These are phyloP conservation scores for Melanomma pulvis-pyrius DNA, from an alignment of 495 filamentous ascomycete species.

Conservation along the genomic window DNA sequence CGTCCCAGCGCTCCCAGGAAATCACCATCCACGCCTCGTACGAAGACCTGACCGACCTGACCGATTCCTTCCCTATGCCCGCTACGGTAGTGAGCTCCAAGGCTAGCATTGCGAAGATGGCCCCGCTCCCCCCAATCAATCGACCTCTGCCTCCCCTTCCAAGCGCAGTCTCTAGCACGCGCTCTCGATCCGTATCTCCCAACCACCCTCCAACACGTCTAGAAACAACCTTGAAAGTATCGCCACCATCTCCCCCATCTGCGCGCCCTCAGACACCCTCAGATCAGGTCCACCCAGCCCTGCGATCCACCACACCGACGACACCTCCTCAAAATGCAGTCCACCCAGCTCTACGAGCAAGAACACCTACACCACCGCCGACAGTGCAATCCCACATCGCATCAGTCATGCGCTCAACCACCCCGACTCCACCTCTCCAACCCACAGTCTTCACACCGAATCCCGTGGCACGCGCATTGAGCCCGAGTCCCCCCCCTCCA, in stretches of 20 bases:
- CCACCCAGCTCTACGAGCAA: conserved; percentile 2
- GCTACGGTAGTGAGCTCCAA: conserved; percentile 1
- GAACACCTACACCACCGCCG: not conserved
- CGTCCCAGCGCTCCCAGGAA: conserved; percentile 14
- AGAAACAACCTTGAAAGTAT: not conserved
- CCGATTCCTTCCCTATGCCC: conserved; percentile 12
- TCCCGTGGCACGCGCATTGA: not conserved
- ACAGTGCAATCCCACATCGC: not conserved
- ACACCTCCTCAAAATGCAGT: not conserved
- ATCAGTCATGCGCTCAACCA: not conserved
- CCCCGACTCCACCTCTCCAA: not conserved
- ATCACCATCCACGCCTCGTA: conserved; percentile 31
- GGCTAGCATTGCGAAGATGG: not conserved
- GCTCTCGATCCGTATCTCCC: conserved; percentile 2
- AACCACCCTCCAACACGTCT: not conserved
- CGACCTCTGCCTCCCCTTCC: conserved; percentile 28
- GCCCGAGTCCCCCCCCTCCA: not conserved
- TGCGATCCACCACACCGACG: not conserved
- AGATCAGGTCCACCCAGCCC: conserved; percentile 2
- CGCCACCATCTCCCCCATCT: not conserved
- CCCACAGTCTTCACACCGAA: not conserved
- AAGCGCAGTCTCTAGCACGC: not conserved
- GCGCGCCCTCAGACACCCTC: conserved; percentile 4
- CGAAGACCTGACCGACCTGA: conserved; percentile 25
- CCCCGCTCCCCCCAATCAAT: conserved; percentile 15